Evolutionary conservation across 768 basidiomycete genomes (phyloP).

Genomic region (Tricholoma sp.): DNA sequence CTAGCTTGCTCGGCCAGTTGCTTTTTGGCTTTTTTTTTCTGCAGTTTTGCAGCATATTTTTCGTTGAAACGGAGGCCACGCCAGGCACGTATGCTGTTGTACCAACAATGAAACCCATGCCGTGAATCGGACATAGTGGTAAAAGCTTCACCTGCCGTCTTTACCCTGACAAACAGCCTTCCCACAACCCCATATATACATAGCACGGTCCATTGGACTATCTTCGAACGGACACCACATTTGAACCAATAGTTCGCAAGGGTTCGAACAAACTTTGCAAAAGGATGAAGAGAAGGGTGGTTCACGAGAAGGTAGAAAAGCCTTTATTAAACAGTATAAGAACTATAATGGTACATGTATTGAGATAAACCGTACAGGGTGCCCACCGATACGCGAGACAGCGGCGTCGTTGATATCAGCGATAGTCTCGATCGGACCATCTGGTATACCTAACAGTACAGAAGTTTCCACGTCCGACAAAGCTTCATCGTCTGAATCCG

Average conservation of each 20-base stretch:
- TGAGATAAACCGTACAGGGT: slow-evolving; percentile 71
- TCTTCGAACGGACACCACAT: slow-evolving; percentile 89
- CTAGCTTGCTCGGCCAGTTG: slow-evolving; percentile 34
- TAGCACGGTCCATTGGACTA: slow-evolving; percentile 77
- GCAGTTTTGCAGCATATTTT: slow-evolving; percentile 69
- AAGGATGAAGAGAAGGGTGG: slow-evolving; percentile 58
- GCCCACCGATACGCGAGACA: slow-evolving; percentile 87
- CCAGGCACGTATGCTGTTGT: slow-evolving; percentile 72
- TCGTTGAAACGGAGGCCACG: slow-evolving; percentile 69
- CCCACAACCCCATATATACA: slow-evolving; percentile 85
- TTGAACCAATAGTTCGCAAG: slow-evolving; percentile 82
- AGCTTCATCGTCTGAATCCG: slow-evolving; percentile 74
- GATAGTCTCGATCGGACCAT: slow-evolving; percentile 56
- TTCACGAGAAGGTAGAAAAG: slow-evolving; percentile 61
- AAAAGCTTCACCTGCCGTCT: slow-evolving; percentile 63
- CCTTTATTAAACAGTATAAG: slow-evolving; percentile 47
- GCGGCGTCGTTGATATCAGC: slow-evolving; percentile 68
- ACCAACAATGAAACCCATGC: slow-evolving; percentile 1
- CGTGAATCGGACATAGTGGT: slow-evolving; percentile 10
- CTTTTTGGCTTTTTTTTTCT: slow-evolving; percentile 44
- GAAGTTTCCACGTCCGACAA: slow-evolving; percentile 57
- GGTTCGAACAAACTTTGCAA: slow-evolving; percentile 66
- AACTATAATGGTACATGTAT: slow-evolving; percentile 41
- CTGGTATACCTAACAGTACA: slow-evolving; percentile 77
- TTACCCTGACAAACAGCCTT: slow-evolving; percentile 66